Conservation (phyloP, 805 yeast species). For the Candida insectalens region DNA sequence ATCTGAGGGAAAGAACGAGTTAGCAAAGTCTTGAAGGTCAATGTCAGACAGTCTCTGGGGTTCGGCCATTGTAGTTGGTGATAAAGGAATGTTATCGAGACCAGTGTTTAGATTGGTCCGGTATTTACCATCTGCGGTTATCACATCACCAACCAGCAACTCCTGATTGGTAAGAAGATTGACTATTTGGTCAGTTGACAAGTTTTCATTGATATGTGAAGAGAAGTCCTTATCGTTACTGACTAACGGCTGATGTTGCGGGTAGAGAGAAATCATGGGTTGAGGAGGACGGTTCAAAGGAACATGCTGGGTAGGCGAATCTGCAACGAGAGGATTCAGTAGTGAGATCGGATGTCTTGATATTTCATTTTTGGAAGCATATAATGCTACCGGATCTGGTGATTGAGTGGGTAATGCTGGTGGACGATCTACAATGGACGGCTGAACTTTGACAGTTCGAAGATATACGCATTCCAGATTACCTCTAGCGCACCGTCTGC, state of each 20-base stretch:
- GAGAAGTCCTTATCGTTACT: too few species aligned
- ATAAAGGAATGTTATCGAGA: not conserved
- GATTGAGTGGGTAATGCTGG: too few species aligned
- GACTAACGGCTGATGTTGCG: not conserved
- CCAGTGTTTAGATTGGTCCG: too few species aligned
- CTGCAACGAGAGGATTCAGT: too few species aligned
- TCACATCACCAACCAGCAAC: constrained; percentile 12
- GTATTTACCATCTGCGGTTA: constrained; percentile 4
- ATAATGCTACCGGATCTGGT: too few species aligned
- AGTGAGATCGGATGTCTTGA: too few species aligned
- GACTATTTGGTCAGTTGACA: not conserved
- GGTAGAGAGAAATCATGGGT: too few species aligned
- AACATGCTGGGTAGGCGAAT: too few species aligned
- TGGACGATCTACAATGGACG: constrained; percentile 1
- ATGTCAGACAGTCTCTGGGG: not conserved
- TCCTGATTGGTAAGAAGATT: constrained; percentile 15
- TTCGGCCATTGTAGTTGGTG: not conserved
- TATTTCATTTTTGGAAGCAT: too few species aligned
- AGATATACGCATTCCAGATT: constrained; percentile 26
- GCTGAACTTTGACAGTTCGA: constrained; percentile 19
- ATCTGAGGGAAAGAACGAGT: not conserved
- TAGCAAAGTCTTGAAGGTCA: constrained; percentile 1
- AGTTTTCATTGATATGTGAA: too few species aligned
- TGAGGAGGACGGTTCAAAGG: not conserved
- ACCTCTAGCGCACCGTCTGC: constrained; percentile 28